phyloP scores from a whole-genome alignment of 805 yeast genomes.

The Barnettozyma salicaria region DNA sequence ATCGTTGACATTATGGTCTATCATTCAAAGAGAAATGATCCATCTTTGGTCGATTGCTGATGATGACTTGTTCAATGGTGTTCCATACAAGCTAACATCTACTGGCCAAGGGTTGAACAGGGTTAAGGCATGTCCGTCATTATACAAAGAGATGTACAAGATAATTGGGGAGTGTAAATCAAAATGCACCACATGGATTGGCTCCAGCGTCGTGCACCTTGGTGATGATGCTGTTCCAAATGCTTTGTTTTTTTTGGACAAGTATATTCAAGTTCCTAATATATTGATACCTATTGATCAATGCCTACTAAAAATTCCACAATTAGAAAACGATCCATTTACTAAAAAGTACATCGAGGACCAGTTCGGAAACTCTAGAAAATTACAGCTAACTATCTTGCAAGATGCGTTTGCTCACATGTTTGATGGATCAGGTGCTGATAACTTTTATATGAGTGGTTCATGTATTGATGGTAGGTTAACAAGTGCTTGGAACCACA shows the following conservation, averaged over 20 bases:
- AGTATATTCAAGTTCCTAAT: slow-evolving; percentile 74
- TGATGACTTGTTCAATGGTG: slow-evolving; percentile 54
- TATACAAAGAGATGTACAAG: slow-evolving; percentile 64
- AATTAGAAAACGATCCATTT: slow-evolving; percentile 42
- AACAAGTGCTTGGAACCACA: slow-evolving; percentile 81
- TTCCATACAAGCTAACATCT: slow-evolving; percentile 51
- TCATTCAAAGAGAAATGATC: slow-evolving; percentile 73
- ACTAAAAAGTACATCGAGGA: slow-evolving; percentile 45
- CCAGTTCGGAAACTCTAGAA: slow-evolving; percentile 52
- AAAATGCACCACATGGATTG: slow-evolving; percentile 66
- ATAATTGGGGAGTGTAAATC: slow-evolving; percentile 61
- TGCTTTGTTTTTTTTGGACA: slow-evolving; percentile 72
- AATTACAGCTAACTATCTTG: slow-evolving; percentile 40
- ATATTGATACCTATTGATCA: slow-evolving; percentile 68
- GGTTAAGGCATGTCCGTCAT: slow-evolving; percentile 64
- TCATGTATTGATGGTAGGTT: slow-evolving; percentile 79
- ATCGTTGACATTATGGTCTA: slow-evolving; percentile 68
- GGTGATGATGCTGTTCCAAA: slow-evolving; percentile 85
- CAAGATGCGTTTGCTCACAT: slow-evolving; percentile 39
- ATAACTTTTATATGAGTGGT: slow-evolving; percentile 78
- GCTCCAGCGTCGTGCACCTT: slow-evolving; percentile 71
- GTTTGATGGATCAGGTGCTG: slow-evolving; percentile 80
- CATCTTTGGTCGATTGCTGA: slow-evolving; percentile 75
- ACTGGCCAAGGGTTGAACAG: slow-evolving; percentile 83
- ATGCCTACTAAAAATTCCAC: slow-evolving; percentile 49